Evolutionary conservation across 2,329 filamentous ascomycete species (phyloP).

Genomic region (Fusarium liriodendri): DNA sequence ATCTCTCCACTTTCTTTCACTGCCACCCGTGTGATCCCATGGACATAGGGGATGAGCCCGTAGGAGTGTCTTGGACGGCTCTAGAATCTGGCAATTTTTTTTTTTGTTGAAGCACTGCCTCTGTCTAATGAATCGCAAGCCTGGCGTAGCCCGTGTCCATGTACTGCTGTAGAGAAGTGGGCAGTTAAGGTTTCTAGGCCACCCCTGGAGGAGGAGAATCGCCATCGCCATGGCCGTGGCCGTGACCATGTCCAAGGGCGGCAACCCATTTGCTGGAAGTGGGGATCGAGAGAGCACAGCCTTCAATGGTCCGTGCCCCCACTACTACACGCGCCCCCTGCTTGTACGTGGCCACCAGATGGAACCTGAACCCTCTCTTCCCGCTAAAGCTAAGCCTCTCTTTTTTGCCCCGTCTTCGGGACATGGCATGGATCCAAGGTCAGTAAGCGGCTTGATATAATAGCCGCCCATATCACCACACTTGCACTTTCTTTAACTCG

Average conservation of each 20-base stretch:
- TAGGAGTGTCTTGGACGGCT: not conserved
- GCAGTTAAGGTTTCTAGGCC: slow-evolving; percentile 24
- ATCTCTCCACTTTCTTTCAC: not conserved
- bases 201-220: slow-evolving; percentile 15
- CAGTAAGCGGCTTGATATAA: slow-evolving; percentile 17
- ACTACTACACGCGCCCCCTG: not conserved
- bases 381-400: not conserved
- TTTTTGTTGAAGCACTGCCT: not conserved
- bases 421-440: not conserved
- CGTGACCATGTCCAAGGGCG: not conserved
- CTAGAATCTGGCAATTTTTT: not conserved
- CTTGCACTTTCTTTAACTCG: slow-evolving; percentile 5
- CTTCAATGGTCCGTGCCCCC: slow-evolving; percentile 7
- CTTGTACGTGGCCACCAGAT: not conserved
- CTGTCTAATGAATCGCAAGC: not conserved
- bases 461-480: slow-evolving; percentile 24
- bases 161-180: not conserved
- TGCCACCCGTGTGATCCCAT: not conserved
- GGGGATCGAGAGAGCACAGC: slow-evolving; percentile 20
- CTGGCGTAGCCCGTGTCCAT: not conserved
- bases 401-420: not conserved
- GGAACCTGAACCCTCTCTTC: not conserved
- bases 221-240: slow-evolving; percentile 35
- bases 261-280: not conserved
- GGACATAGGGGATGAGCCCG: not conserved